Percentiles rank a stretch among this genome's conserved stretches.
These are phyloP conservation scores for Nematocida sp. DNA, from an alignment of 371 early-diverging fungal species.

Conservation along the genomic window DNA sequence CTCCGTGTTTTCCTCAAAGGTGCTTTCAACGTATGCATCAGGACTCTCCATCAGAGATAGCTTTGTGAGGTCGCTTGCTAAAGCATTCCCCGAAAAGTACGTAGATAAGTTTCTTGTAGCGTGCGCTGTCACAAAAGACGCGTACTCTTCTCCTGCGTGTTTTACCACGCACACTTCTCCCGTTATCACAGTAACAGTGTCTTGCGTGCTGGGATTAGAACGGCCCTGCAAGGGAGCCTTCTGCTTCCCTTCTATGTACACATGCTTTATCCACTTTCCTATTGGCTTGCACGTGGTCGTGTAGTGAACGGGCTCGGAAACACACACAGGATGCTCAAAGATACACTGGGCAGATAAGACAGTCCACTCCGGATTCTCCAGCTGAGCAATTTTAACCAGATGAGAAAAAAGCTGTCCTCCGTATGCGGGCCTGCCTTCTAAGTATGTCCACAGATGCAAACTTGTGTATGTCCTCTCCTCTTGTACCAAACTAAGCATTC, in stretches of 20 bases:
- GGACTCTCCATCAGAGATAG: too few species aligned
- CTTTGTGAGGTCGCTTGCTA: too few species aligned
- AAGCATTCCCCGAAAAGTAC: too few species aligned
- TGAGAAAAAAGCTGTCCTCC: slow-evolving; percentile 34
- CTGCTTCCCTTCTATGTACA: not conserved
- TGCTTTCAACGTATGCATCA: too few species aligned
- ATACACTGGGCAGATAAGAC: not conserved
- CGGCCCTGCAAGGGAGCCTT: too few species aligned
- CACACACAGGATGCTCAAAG: not conserved
- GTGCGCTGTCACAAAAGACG: too few species aligned
- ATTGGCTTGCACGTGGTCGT: not conserved
- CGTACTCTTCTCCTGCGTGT: too few species aligned
- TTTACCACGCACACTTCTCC: too few species aligned
- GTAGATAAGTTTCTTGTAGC: too few species aligned
- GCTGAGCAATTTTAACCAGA: not conserved
- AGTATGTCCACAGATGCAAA: not conserved
- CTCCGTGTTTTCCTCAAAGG: not conserved
- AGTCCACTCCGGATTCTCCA: not conserved
- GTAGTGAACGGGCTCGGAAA: not conserved
- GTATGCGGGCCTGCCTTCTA: not conserved
- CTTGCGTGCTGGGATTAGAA: too few species aligned
- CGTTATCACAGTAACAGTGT: too few species aligned
- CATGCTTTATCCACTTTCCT: not conserved
- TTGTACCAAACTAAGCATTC: too few species aligned
- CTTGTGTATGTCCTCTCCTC: not conserved